These are phyloP conservation scores for Avicennia marina DNA, from an alignment of 257 asterid species.

Conservation along the genomic window DNA sequence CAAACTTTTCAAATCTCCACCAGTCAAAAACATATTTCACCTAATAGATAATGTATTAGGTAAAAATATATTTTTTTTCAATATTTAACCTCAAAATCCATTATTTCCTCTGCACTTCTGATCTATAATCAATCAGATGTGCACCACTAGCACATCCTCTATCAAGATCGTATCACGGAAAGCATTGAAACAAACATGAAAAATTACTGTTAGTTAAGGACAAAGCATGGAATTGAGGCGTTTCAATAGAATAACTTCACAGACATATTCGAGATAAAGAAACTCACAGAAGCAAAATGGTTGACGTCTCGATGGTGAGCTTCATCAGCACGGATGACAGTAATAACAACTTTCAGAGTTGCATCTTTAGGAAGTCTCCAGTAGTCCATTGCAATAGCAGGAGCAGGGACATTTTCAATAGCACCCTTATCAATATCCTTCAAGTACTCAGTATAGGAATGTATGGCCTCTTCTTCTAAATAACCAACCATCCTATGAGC, in stretches of 20 bases:
- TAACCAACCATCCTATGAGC: conserved; percentile 96
- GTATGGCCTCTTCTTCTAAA: conserved; percentile 92
- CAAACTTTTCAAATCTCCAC: not conserved
- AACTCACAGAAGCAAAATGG: conserved; percentile 91
- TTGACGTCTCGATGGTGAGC: conserved; percentile 98
- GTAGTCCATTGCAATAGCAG: conserved; percentile 89
- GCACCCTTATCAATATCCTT: conserved; percentile 71
- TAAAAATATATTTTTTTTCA: not conserved
- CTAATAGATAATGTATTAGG: not conserved
- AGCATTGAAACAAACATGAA: not conserved
- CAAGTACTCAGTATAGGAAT: conserved; percentile 73
- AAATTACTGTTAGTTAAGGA: not conserved
- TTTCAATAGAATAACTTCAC: not conserved
- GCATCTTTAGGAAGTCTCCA: conserved; percentile 86
- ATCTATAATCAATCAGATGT: not conserved
- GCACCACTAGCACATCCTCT: not conserved
- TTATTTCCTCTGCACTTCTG: not conserved
- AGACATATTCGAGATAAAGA: conserved; percentile 1
- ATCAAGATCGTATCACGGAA: not conserved
- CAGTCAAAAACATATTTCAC: not conserved
- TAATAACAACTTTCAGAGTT: conserved; percentile 68
- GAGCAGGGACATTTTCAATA: conserved; percentile 68
- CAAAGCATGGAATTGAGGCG: not conserved
- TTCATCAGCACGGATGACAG: conserved; percentile 88
- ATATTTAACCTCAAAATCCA: not conserved